These are phyloP conservation scores for Hericium erinaceus DNA, from an alignment of 768 basidiomycete genomes.

Conservation along the genomic window DNA sequence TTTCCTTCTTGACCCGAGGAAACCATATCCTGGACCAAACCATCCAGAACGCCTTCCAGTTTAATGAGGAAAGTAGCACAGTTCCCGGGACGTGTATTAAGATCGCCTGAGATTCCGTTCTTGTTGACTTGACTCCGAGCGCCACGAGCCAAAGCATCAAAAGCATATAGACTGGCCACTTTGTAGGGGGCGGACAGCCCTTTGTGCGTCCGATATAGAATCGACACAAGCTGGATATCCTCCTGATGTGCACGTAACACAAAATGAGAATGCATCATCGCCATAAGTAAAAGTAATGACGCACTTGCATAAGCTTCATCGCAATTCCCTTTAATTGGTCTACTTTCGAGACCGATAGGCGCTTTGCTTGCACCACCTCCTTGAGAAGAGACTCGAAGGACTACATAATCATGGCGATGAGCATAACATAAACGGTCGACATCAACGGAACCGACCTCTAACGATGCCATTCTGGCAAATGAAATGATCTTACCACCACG, in stretches of 20 bases:
- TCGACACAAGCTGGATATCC: conserved; percentile 82
- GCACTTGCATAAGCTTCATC: conserved; percentile 68
- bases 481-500: too few species aligned
- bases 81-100: conserved; percentile 52
- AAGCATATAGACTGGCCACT: conserved; percentile 83
- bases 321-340: conserved; percentile 65
- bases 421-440: not conserved
- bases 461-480: conserved; percentile 11
- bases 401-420: conserved; percentile 29
- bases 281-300: conserved; percentile 17
- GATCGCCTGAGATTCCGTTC: conserved; percentile 46
- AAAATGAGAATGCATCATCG: not conserved
- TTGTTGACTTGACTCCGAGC: conserved; percentile 64
- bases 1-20: conserved; percentile 63
- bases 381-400: conserved; percentile 75
- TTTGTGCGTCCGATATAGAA: conserved; percentile 85
- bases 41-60: conserved; percentile 84
- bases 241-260: conserved; percentile 33
- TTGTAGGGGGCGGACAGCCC: conserved; percentile 57
- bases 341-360: conserved; percentile 85
- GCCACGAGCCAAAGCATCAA: conserved; percentile 87
- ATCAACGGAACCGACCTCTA: conserved; percentile 11
- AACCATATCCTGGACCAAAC: conserved; percentile 80
- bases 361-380: conserved; percentile 73
- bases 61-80: conserved; percentile 80